Evolutionary conservation across 2,329 filamentous ascomycete genomes (phyloP), one percentile per base, ranked within the genome.

Genomic region (Ophiostoma populinum): DNA sequence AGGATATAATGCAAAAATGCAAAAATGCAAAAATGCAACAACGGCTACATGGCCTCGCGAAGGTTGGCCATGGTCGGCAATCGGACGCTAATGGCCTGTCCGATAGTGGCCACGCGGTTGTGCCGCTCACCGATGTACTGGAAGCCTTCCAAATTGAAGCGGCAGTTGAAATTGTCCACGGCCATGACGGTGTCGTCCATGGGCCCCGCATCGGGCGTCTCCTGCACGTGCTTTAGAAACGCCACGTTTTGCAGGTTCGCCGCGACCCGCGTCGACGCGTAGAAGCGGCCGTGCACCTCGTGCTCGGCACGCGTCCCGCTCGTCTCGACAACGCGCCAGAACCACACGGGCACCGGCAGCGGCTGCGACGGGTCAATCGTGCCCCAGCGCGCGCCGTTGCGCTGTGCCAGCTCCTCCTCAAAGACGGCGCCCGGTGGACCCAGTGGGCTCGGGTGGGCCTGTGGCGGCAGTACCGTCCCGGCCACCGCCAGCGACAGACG

Each of bases 261-360:
- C 50, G 68, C 62, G 24, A 73, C 54, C 39, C 59, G 56, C 38
- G 60, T 52, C n/a, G 63, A 64, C 12, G 67, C 62, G 51, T 73
- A 72, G 51, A 71, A 71, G n/a, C 68, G 57, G 34, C 68, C 68
- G 38, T 58, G 56, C 34, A 72, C 56, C 16, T 56, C 55, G 11
- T 48, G 46, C 45, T 70, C 66, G 21, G 34, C 37, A 32, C 53
- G 51, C 6, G 46, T 41, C 20, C 46, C 45, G 25, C 49, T 45
- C 18, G 37, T 37, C 31, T 47, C 42, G 1, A 51, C 31, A 2
- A 42, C 42, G 10, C 47, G 39, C 57, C 57, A 60, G 25, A 48
- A 46, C 43, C 51, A 55, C 12, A 24, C 27, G 8, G 20, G 16
- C 18, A 7, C 20, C 6, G 24, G 8, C 13, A n/a, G 17, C 13